Percentiles rank a stretch among this genome's conserved stretches.
These are phyloP conservation scores for Shiraia bambusicola DNA, from an alignment of 2,329 filamentous ascomycete species.

Conservation along the genomic window DNA sequence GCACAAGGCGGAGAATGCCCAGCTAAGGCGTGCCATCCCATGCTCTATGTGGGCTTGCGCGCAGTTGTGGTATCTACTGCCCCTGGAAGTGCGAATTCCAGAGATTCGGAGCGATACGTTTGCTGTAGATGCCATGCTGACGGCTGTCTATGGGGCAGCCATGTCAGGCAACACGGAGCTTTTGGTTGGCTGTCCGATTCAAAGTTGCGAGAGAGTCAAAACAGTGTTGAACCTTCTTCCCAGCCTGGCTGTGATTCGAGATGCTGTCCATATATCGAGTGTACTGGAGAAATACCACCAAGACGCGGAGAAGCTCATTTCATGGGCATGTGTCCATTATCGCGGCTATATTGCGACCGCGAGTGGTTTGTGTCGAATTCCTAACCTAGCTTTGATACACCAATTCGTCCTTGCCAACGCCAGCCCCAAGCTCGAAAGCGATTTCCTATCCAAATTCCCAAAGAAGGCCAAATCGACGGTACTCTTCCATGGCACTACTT, in stretches of 20 bases:
- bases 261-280: slow-evolving; percentile 15
- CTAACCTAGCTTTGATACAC: slow-evolving; percentile 28
- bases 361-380: slow-evolving; percentile 27
- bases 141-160: slow-evolving; percentile 30
- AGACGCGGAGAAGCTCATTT: slow-evolving; percentile 29
- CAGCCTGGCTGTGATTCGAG: slow-evolving; percentile 19
- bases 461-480: slow-evolving; percentile 19
- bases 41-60: slow-evolving; percentile 23
- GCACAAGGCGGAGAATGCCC: slow-evolving; percentile 13
- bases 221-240: slow-evolving; percentile 31
- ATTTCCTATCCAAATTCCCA: slow-evolving; percentile 17
- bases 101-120: slow-evolving; percentile 34
- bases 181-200: slow-evolving; percentile 32
- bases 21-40: slow-evolving; percentile 26
- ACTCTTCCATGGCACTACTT: slow-evolving; percentile 38
- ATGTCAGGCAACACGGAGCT: slow-evolving; percentile 20
- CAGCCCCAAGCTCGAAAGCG: slow-evolving; percentile 25
- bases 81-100: slow-evolving; percentile 32
- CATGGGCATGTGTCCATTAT: slow-evolving; percentile 34
- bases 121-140: slow-evolving; percentile 33
- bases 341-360: slow-evolving; percentile 34
- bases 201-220: slow-evolving; percentile 8
- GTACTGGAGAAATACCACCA: slow-evolving; percentile 16
- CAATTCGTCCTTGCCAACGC: slow-evolving; percentile 39
- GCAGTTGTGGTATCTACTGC: slow-evolving; percentile 25